These are phyloP conservation scores for Brassica carinata DNA, from an alignment of 345 rosid species.

Conservation along the genomic window DNA sequence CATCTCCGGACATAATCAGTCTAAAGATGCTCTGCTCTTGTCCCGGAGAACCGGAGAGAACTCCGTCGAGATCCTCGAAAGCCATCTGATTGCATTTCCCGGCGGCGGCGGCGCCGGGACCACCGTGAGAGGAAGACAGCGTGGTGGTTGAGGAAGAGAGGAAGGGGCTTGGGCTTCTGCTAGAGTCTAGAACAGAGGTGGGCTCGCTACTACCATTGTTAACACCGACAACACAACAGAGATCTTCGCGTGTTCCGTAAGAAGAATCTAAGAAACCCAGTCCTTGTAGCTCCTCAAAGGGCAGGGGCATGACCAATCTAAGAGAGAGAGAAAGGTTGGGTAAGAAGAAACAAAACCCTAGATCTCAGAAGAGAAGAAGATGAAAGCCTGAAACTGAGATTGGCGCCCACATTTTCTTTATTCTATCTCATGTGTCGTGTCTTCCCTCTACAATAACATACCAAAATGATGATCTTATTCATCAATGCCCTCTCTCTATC, in stretches of 20 bases:
- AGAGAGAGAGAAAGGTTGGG: neutral
- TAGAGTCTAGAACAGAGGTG: slow-evolving; percentile 64
- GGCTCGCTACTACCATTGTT: slow-evolving; percentile 46
- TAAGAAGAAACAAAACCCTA: slow-evolving; percentile 30
- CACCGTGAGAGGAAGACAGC: slow-evolving; percentile 71
- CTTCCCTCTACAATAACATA: slow-evolving; percentile 46
- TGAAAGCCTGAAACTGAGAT: slow-evolving; percentile 27
- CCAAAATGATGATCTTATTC: slow-evolving; percentile 48
- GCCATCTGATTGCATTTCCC: slow-evolving; percentile 60
- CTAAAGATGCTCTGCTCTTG: slow-evolving; percentile 66
- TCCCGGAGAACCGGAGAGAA: slow-evolving; percentile 47
- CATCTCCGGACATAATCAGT: slow-evolving; percentile 49
- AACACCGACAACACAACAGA: slow-evolving; percentile 46
- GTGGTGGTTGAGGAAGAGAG: slow-evolving; percentile 50
- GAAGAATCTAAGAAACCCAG: slow-evolving; percentile 37
- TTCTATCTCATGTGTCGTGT: neutral
- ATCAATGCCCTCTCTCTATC: slow-evolving; percentile 16
- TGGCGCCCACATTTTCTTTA: slow-evolving; percentile 39
- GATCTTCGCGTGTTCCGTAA: slow-evolving; percentile 28
- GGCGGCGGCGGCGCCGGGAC: slow-evolving; percentile 28
- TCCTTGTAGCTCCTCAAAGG: slow-evolving; percentile 35
- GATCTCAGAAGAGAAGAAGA: slow-evolving; percentile 36
- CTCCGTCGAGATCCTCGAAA: slow-evolving; percentile 65
- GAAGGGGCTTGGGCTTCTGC: slow-evolving; percentile 61
- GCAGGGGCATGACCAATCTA: slow-evolving; percentile 38